A percentile compares a stretch with the other conserved stretches of the same genome.
phyloP scores from a whole-genome alignment of 1,284 basidiomycete genomes.

The Anthracocystis panici-leucophaei region DNA sequence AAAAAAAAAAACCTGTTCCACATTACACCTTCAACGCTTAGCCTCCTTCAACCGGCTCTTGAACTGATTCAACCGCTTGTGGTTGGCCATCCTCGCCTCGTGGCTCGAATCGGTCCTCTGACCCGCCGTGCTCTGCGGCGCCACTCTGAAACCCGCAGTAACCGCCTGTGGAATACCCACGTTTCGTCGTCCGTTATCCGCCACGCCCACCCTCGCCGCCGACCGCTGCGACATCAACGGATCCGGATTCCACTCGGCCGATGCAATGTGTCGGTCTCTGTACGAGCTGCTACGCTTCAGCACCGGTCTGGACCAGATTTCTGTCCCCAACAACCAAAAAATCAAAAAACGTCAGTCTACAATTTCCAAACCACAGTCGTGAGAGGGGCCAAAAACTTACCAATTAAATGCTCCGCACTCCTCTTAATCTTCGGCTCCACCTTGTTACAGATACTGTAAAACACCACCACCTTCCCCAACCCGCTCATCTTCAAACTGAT shows the following conservation, averaged over 20 bases:
- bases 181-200: constrained; percentile 40
- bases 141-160: constrained; percentile 58
- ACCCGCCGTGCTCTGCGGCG: constrained; percentile 50
- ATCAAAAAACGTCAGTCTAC: too few species aligned
- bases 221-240: constrained; percentile 36
- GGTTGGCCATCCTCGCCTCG: constrained; percentile 58
- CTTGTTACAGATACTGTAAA: constrained; percentile 90
- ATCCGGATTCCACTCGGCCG: constrained; percentile 59
- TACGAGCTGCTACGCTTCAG: constrained; percentile 66
- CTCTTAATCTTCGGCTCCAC: constrained; percentile 84
- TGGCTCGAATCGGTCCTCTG: constrained; percentile 50
- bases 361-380: too few species aligned
- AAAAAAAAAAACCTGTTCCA: not conserved
- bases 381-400: constrained; percentile 66
- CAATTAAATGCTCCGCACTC: constrained; percentile 86
- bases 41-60: constrained; percentile 59
- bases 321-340: constrained; percentile 12
- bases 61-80: constrained; percentile 62
- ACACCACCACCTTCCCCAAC: constrained; percentile 90
- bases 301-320: constrained; percentile 68
- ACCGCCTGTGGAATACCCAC: constrained; percentile 63
- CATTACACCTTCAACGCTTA: constrained; percentile 27
- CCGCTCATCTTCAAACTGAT: constrained; percentile 90
- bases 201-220: not conserved
- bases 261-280: constrained; percentile 60